Percentiles rank a stretch among this genome's conserved stretches.
These are phyloP conservation scores for Suhomyces tanzawaensis DNA, from an alignment of 805 yeast genomes.

Conservation along the genomic window DNA sequence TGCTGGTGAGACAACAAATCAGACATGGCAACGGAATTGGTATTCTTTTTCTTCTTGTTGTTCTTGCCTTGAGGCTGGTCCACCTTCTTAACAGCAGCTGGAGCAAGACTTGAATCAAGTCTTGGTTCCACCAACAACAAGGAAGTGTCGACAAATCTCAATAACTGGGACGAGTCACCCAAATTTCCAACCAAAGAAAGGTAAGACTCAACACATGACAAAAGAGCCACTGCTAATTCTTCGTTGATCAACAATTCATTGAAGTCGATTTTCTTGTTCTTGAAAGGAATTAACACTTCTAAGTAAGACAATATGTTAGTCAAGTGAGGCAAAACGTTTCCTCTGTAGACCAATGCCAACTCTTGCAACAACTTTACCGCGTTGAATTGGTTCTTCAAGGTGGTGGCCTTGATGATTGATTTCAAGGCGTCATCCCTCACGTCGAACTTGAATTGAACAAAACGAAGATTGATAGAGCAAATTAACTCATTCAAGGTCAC, in stretches of 20 bases:
- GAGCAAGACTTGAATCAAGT: slow-evolving; percentile 10
- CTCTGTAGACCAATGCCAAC: slow-evolving; percentile 35
- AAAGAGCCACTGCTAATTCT: slow-evolving; percentile 36
- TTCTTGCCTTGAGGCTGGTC: slow-evolving; percentile 4
- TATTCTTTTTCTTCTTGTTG: slow-evolving; percentile 39
- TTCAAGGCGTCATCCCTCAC: slow-evolving; percentile 54
- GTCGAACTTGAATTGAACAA: slow-evolving; percentile 56
- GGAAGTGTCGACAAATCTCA: slow-evolving; percentile 59
- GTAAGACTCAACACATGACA: slow-evolving; percentile 22
- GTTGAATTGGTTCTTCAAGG: slow-evolving; percentile 42
- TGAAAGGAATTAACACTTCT: slow-evolving; percentile 60
- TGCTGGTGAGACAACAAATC: slow-evolving; percentile 68
- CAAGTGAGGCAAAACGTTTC: slow-evolving; percentile 46
- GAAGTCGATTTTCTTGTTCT: slow-evolving; percentile 29
- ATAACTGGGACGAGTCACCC: slow-evolving; percentile 50
- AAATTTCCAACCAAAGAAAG: slow-evolving; percentile 36
- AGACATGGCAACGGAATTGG: slow-evolving; percentile 51
- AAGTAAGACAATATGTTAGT: slow-evolving; percentile 50
- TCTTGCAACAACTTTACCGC: slow-evolving; percentile 44
- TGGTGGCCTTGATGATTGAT: slow-evolving; percentile 41
- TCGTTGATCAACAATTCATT: slow-evolving; percentile 38
- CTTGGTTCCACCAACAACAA: slow-evolving; percentile 42
- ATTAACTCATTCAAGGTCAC: slow-evolving; percentile 52
- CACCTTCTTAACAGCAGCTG: not conserved
- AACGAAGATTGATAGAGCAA: slow-evolving; percentile 52